Conservation (phyloP, 495 filamentous ascomycete genomes). For the Xylaria scruposa region DNA sequence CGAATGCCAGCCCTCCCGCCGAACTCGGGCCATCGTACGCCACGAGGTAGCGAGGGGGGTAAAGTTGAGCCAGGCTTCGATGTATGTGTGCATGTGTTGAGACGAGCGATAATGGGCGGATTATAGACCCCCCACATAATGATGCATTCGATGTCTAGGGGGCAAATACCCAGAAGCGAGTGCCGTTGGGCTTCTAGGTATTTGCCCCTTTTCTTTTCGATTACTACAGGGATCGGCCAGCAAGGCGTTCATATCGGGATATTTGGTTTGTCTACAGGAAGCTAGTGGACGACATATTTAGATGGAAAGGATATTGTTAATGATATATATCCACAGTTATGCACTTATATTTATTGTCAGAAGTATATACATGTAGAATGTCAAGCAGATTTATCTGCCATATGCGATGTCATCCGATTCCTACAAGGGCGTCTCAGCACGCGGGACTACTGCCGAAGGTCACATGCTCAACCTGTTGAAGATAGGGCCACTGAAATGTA, state of each 20-base stretch:
- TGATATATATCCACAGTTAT: constrained; percentile 1
- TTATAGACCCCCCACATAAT: background rate
- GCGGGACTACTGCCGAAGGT: background rate
- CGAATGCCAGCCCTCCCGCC: background rate
- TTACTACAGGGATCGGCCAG: background rate
- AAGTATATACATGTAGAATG: constrained; percentile 12
- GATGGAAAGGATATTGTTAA: background rate
- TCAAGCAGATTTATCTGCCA: background rate
- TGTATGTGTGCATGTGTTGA: background rate
- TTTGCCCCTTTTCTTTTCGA: background rate
- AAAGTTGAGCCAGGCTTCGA: background rate
- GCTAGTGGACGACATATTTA: background rate
- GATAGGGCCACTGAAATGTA: background rate
- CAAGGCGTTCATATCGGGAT: constrained; percentile 7
- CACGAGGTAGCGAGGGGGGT: background rate
- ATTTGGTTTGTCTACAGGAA: background rate
- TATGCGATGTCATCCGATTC: background rate
- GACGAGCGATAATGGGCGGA: background rate
- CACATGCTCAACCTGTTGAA: background rate
- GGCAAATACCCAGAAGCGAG: background rate
- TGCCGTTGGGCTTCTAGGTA: background rate
- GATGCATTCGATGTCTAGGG: background rate
- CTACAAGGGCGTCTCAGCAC: background rate
- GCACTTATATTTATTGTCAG: background rate
- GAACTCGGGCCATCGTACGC: background rate